Evolutionary conservation across 345 rosid species (phyloP), one percentile per base, ranked within the genome.

Genomic region (Camelina sativa): DNA sequence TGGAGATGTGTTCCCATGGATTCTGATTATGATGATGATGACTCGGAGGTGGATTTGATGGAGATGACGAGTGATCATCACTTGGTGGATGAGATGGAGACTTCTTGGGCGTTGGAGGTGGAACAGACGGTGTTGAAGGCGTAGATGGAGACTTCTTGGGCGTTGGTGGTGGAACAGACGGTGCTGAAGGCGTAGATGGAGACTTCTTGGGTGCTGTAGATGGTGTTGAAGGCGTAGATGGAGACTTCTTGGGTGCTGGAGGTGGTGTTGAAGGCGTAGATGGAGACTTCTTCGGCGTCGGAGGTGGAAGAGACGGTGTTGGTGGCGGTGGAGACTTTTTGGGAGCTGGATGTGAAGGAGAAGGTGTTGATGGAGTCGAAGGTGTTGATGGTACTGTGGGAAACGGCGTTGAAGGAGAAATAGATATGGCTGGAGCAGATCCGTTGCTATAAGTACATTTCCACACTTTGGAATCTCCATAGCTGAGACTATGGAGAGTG

Each of bases 401-500:
- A 53, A 9, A 8, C 25, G 56, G 56, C 7, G 28, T 23, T 11
- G 61, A 32, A 0, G 77, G 71, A 34, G 75, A 76, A 17, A 76
- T 69, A 2, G 80, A 76, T 9, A 76, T 70, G 6, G 75, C 75
- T 2, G 79, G 79, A 60, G 38, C 48, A 53, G 79, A 61, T 41
- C 75, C 75, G 19, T 69, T 69, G 54, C 80, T 76, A 55, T 34
- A 54, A 62, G 53, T 55, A 63, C 71, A 76, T 47, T n/a, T 76
- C 71, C 65, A 69, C 1, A 62, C 44, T 69, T 76, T 76, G 35
- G 80, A 76, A 7, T 62, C 60, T 22, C 23, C 59, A 55, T 53
- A 76, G 70, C 10, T 62, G 15, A 43, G 16, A 1, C 25, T 11
- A 9, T 28, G 28, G 8, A 8, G 2, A 32, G 9, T 61, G 58